These are phyloP conservation scores for Celoporthe dispersa DNA, from an alignment of 2,329 filamentous ascomycete species.

Conservation along the genomic window DNA sequence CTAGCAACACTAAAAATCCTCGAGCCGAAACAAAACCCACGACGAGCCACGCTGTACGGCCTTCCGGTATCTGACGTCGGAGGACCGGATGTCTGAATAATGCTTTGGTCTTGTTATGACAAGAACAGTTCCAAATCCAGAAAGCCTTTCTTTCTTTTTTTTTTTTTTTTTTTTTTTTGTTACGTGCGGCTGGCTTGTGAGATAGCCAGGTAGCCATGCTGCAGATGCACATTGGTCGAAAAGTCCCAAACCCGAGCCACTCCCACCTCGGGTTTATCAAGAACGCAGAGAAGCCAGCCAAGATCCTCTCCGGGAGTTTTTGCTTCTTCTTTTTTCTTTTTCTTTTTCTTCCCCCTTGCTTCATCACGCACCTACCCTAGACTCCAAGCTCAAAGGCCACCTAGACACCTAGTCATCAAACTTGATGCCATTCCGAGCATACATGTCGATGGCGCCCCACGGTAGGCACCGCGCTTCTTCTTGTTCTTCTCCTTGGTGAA, in stretches of 20 bases:
- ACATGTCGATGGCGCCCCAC: slow-evolving; percentile 86
- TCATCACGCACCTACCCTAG: too few relatives aligned
- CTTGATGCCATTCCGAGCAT: slow-evolving; percentile 83
- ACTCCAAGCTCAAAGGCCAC: neutral
- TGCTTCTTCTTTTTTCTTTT: neutral
- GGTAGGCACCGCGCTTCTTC: slow-evolving; percentile 89
- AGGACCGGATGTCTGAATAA: neutral
- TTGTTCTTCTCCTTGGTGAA: slow-evolving; percentile 99
- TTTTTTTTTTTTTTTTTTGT: neutral
- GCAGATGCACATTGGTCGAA: neutral
- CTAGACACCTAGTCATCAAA: slow-evolving; percentile 75
- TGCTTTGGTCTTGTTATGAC: neutral
- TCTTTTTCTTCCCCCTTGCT: neutral
- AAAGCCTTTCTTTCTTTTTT: neutral
- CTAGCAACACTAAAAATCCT: neutral
- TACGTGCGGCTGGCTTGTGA: neutral
- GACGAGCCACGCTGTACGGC: neutral
- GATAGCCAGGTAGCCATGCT: neutral
- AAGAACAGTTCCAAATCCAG: too few relatives aligned
- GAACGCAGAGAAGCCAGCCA: neutral
- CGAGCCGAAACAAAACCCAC: neutral
- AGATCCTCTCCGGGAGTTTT: too few relatives aligned
- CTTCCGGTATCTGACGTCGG: neutral
- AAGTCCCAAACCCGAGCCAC: neutral
- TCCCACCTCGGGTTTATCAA: neutral